These are phyloP conservation scores for Iberis pinnata DNA, from an alignment of 345 rosid species.

Conservation along the genomic window DNA sequence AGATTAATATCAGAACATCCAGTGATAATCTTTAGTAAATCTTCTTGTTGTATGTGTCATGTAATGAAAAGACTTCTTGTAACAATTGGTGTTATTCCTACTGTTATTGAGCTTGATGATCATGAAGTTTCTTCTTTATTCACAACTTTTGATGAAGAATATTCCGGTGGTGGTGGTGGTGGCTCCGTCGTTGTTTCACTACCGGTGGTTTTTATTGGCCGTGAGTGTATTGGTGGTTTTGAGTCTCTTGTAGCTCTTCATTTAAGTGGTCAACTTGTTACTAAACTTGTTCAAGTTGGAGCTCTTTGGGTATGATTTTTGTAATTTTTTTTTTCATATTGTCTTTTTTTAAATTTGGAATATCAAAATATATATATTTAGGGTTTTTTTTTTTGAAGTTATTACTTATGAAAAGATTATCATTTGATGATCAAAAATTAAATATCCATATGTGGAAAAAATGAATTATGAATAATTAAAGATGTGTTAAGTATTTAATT, in stretches of 20 bases:
- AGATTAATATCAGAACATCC: slow-evolving; percentile 89
- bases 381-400: slow-evolving; percentile 25
- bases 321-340: slow-evolving; percentile 11
- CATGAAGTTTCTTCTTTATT: slow-evolving; percentile 67
- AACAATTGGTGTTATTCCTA: slow-evolving; percentile 75
- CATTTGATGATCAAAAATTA: slow-evolving; percentile 11
- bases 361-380: slow-evolving; percentile 14
- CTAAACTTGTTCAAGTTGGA: background rate
- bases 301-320: background rate
- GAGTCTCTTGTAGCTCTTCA: background rate
- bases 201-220: slow-evolving; percentile 51
- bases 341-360: slow-evolving; percentile 13
- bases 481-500: slow-evolving; percentile 19
- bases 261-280: background rate
- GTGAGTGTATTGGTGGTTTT: background rate
- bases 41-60: slow-evolving; percentile 95
- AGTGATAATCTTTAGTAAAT: slow-evolving; percentile 77
- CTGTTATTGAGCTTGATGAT: slow-evolving; percentile 88
- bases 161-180: slow-evolving; percentile 12
- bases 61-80: slow-evolving; percentile 80
- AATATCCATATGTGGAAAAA: slow-evolving; percentile 22
- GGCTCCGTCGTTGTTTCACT: slow-evolving; percentile 27
- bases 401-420: too few species aligned
- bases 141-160: slow-evolving; percentile 21
- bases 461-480: slow-evolving; percentile 17